Evolutionary conservation across 371 early-diverging fungal species (phyloP), one percentile per base, ranked within the genome.

Genomic region (Mucor ambiguus): DNA sequence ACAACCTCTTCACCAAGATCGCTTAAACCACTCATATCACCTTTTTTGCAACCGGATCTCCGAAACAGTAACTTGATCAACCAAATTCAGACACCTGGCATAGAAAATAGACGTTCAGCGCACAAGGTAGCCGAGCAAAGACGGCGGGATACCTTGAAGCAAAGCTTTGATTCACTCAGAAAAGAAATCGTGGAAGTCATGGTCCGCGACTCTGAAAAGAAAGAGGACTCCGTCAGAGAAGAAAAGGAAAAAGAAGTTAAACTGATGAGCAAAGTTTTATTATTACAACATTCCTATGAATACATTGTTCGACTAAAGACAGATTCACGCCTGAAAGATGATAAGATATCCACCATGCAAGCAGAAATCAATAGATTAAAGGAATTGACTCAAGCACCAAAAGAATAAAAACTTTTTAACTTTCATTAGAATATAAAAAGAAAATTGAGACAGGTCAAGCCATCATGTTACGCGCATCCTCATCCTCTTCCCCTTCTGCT

Each of bases 71-170:
- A 32, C 20, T n/a, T 55, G 55, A 55, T 55, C 55, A 32, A 24
- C 12, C 52, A 28, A 12, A 10, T 32, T 9, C 55, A 55, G n/a
- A 30, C 55, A 18, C 55, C 55, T 16, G 55, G 55, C 18, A 79
- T 90, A 52, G 90, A 91, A 68, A 79, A 81, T 10, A 85, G 92
- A 0, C 85, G 87, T 11, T 88, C 87, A 18, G 86, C 84, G 5
- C 95, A 87, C 90, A 10, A 87, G 86, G 90, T 91, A 14, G 96
- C 97, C 4, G 97, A 97, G 72, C 96, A 97, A 75, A 89, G 89
- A 69, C 89, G 97, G 20, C 84, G 97, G 24, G 94, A 95, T 67
- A 87, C 90, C 28, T 78, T 96, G 20, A 95, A 95, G 59, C 78
- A 89, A 44, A 90, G 91, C 41, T 97, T 97, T 73, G 93, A 96